Evolutionary conservation across 805 yeast genomes (phyloP), one percentile per base, ranked within the genome.

Genomic region (Lipomyces starkeyi): DNA sequence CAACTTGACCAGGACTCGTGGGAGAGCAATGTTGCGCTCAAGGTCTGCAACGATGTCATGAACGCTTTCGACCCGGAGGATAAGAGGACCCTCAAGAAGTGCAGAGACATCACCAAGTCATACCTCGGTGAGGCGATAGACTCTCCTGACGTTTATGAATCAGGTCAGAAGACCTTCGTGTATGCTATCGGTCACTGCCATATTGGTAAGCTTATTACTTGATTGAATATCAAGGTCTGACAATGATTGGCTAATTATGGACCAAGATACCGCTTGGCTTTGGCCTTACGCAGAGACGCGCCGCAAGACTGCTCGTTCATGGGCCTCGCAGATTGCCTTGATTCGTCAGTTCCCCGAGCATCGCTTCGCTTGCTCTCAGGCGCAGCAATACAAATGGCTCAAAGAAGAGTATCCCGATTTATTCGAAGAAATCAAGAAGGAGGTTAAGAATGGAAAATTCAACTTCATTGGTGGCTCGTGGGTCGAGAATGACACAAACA

Each of bases 241-340:
- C 22, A 6, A 25, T 2, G 0, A 43, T 17, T n/a, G 49, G 49
- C 20, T 43, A n/a, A 43, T n/a, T 29, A 43, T n/a, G 2, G 29
- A 7, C 11, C 53, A 66, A 29, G 99, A 94, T 76, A 94, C 98
- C 20, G 98, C 98, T 17, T 94, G 99, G 99, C 83, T 93, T 67
- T 94, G 99, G 99, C 98, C 98, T n/a, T 94, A 90, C 82, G 98
- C 97, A 2, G 98, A 95, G 77, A 92, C 98, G 1, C 89, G 91
- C 74, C 86, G 98, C 62, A 94, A 94, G 76, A 87, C 94, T 64
- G 97, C 93, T 2, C 85, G 99, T 72, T 91, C 97, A 5, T 94
- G 98, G 98, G 88, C 97, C 0, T 87, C 97, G 9, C 99, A 94
- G 80, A 81, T 94, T 62, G 88, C 91, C 64, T 79, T 95, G 59